Evolutionary conservation across 768 basidiomycete species (phyloP), one percentile per base, ranked within the genome.

Genomic region (Mycena crocata): DNA sequence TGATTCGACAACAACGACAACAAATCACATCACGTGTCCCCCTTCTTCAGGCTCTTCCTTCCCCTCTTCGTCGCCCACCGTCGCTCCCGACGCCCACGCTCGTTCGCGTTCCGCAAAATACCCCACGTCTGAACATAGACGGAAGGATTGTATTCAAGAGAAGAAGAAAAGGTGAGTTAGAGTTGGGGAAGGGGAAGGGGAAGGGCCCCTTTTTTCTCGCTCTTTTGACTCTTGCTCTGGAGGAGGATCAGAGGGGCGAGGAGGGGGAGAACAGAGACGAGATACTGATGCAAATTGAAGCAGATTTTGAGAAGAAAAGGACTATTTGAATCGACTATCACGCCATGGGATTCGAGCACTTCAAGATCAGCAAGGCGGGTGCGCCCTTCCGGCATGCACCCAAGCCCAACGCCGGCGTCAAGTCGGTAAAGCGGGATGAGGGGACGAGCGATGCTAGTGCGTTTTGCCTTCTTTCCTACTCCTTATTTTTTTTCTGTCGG

Each of bases 61-160:
- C n/a, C n/a, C n/a, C n/a, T n/a, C n/a, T 39, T 17, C 28, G 5
- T 17, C 31, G 60, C 46, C 39, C 60, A 39, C 54, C 60, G 64
- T 56, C 52, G 37, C n/a, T n/a, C 63, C 42, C 52, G 59, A 62
- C 62, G 65, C 60, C 48, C 66, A 70, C 69, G 55, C 52, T 67
- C 69, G 13, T 70, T 70, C n/a, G n/a, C n/a, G n/a, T n/a, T n/a
- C n/a, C 50, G 17, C 44, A 13, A 37, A 19, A 35, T 13, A 15
- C 21, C 1, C 9, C 12, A 40, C 14, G 23, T 28, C 45, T 4
- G 5, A 8, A 31, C 21, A 31, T 15, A 31, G 23, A 23, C 26
- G 17, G 21, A 39, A 26, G 9, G 9, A 37, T n/a, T n/a, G n/a
- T n/a, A n/a, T n/a, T n/a, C 34, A 37, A 54, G 42, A 67, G 21